These are phyloP conservation scores for Didymella pomorum DNA, from an alignment of 2,329 filamentous ascomycete species.

Conservation along the genomic window DNA sequence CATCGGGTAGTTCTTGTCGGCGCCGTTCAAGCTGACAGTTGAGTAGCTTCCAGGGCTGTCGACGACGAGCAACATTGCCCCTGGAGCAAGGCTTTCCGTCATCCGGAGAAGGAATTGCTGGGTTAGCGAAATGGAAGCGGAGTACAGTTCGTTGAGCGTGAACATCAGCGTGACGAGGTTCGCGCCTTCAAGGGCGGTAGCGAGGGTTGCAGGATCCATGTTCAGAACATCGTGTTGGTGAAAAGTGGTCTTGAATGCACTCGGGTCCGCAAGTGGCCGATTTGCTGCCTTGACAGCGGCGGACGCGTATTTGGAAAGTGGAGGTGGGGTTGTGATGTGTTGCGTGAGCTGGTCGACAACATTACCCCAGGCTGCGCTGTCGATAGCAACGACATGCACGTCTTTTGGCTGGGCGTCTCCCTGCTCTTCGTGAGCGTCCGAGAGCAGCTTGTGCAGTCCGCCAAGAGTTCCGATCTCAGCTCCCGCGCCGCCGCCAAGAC, in stretches of 20 bases:
- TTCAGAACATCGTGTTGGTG: constrained; percentile 61
- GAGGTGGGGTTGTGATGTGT: constrained; percentile 62
- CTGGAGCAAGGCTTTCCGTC: constrained; percentile 64
- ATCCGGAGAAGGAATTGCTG: constrained; percentile 78
- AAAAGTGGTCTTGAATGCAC: constrained; percentile 53
- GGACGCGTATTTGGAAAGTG: constrained; percentile 59
- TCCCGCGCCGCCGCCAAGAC: constrained; percentile 71
- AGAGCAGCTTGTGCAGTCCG: constrained; percentile 57
- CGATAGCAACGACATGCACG: constrained; percentile 70
- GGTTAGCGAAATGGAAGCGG: constrained; percentile 74
- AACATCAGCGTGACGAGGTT: constrained; percentile 83
- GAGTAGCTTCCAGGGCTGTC: constrained; percentile 96
- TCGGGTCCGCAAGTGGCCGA: constrained; percentile 43
- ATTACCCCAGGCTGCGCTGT: constrained; percentile 79
- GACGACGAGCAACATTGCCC: constrained; percentile 80
- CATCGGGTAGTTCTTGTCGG: constrained; percentile 82
- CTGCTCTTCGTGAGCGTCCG: constrained; percentile 6
- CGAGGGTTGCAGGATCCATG: constrained; percentile 49
- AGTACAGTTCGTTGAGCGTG: constrained; percentile 95
- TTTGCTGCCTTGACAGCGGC: constrained; percentile 55
- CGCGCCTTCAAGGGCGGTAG: constrained; percentile 37
- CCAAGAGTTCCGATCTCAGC: constrained; percentile 72
- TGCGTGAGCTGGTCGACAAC: constrained; percentile 68
- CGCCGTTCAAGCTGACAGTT: constrained; percentile 69
- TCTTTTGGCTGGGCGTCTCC: constrained; percentile 2